A percentile compares a stretch with the other conserved stretches of the same genome.
Evolutionary conservation across 2,329 filamentous ascomycete species (phyloP).

Genomic region (Neocucurbitaria cava): DNA sequence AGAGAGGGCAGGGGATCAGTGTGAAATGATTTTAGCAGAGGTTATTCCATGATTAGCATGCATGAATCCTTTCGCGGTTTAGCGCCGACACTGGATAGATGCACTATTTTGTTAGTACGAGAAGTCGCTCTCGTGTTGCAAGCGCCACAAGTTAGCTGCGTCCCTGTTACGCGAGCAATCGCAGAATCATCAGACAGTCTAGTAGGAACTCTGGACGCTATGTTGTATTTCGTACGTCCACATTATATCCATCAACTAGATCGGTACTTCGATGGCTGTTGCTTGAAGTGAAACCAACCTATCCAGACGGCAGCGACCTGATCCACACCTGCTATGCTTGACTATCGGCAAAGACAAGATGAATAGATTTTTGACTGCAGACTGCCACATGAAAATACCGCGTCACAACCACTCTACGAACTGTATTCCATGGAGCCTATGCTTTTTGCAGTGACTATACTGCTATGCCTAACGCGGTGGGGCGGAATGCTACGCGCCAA

Average conservation of each 20-base stretch:
- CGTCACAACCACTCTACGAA: background rate
- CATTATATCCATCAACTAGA: constrained; percentile 2
- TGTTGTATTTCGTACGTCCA: background rate
- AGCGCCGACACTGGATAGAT: constrained; percentile 32
- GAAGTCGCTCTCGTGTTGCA: constrained; percentile 26
- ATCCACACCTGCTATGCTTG: background rate
- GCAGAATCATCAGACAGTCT: background rate
- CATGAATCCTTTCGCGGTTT: constrained; percentile 29
- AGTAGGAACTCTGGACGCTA: background rate
- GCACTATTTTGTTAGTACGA: constrained; percentile 29
- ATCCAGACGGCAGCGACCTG: background rate
- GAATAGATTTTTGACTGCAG: too few species aligned
- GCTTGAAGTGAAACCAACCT: background rate
- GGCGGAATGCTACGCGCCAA: constrained; percentile 14
- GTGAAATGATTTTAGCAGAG: constrained; percentile 38
- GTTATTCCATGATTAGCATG: constrained; percentile 36
- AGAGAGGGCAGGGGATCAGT: constrained; percentile 18
- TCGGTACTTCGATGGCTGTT: constrained; percentile 1
- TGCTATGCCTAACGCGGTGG: constrained; percentile 12
- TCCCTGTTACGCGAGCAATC: constrained; percentile 2
- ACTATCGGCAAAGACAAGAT: background rate
- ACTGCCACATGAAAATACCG: background rate
- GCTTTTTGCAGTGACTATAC: constrained; percentile 10
- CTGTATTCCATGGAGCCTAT: background rate
- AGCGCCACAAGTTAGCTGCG: constrained; percentile 21